Evolutionary conservation across 139 green algal genomes (phyloP), one percentile per base, ranked within the genome.

Genomic region (Chlamydomonas schloesseri): DNA sequence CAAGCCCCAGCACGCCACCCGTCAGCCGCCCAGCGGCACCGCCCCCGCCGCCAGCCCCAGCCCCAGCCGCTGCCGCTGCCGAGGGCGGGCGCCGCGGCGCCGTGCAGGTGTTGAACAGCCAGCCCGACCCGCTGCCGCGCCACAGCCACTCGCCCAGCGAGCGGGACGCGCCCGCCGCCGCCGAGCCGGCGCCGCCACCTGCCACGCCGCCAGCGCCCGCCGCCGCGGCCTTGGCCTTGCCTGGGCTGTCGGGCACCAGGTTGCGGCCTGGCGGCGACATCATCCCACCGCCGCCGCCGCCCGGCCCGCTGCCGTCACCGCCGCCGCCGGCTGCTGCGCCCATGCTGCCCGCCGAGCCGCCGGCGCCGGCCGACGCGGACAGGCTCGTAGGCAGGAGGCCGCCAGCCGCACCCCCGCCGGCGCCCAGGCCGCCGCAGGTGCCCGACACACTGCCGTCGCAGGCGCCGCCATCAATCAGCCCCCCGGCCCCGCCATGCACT

Each of bases 61-160:
- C 1, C 50, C 20, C 28, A n/a, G 42, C 65, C 34, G 47, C 62
- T 67, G 37, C 75, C 10, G 11, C 36, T 14, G 77, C 1, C 58
- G 42, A 5, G 53, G 17, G 26, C 31, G 53, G 42, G 50, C 53
- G 21, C 13, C 68, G 50, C 28, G 81, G 81, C 24, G 81, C 26
- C 23, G 81, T 71, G 28, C 81, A 86, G 15, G 69, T 64, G 26
- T 37, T 79, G 69, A 86, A 78, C 53, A 86, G 65, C 80, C 71
- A 10, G 29, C 78, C 67, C 5, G 42, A 50, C 42, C 42, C 42
- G 42, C 78, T 36, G 69, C 81, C 81, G 33, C 81, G 68, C 81
- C 70, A 77, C 69, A 86, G 69, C 68, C 68, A 79, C 69, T 77
- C 77, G 77, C 77, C 37, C 8, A 85, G 28, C 13, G 2, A 4